Evolutionary conservation across 2,329 filamentous ascomycete genomes (phyloP), one percentile per base, ranked within the genome.

Genomic region (Rutstroemia sp.): DNA sequence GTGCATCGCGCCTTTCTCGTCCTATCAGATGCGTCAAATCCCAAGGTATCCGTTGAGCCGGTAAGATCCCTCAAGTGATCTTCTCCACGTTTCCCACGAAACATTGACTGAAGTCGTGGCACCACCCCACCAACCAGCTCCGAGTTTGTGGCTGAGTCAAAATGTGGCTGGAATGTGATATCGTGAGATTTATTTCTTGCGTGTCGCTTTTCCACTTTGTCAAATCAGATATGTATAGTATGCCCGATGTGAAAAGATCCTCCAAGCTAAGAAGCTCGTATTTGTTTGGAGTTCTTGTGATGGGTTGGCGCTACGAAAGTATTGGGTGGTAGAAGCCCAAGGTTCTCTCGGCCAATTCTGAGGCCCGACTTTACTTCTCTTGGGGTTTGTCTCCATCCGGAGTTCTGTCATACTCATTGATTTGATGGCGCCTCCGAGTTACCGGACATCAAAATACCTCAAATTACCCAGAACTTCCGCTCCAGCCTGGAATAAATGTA

Each of bases 21-120:
- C 27, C 27, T 48, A 48, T 37, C 30, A 42, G 9, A 38, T 16
- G 14, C 12, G 5, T 3, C 4, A 50, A 27, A 42, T 49, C 41
- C 14, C 25, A 30, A 38, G 41, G 23, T 42, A 23, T 30, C 37
- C 46, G 21, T 41, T 16, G 42, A 55, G 37, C 30, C 49, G 52
- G 46, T 55, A 49, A 49, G 52, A 49, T 55, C 14, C 14, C 42
- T 19, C 45, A 10, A 49, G n/a, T 34, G 23, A 6, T 34, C n/a
- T 42, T 54, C 52, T 55, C 52, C 52, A 55, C 52, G 52, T 49
- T 55, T 55, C 14, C 44, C 8, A 19, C 49, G 52, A 55, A 50
- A 55, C 52, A 55, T 39, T 9, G n/a, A 50, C 25, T 9, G n/a
- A 50, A 49, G 52, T 55, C 52, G 52, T 55, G 52, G 52, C 52